Percentiles rank a stretch among this genome's conserved stretches.
phyloP scores from a whole-genome alignment of 1,139 yeast genomes.

The Hemisphaericaspora xylofermentans region DNA sequence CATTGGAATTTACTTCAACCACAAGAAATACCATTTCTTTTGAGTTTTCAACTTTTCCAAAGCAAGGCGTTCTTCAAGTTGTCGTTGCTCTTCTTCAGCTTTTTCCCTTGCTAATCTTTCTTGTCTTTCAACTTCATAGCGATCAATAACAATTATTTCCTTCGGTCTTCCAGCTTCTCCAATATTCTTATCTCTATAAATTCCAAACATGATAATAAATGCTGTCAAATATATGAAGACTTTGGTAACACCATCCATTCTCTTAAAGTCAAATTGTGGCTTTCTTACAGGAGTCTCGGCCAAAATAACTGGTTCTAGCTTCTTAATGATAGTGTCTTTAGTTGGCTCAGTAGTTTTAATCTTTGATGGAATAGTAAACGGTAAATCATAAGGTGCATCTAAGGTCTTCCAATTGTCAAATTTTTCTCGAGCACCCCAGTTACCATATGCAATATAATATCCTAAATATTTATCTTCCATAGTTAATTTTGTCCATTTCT shows the following conservation, averaged over 20 bases:
- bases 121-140: constrained; percentile 32
- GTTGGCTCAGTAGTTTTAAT: constrained; percentile 23
- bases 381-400: constrained; percentile 53
- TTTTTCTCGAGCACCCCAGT: constrained; percentile 64
- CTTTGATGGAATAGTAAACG: constrained; percentile 47
- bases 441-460: constrained; percentile 60
- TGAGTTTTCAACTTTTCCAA: constrained; percentile 6
- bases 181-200: constrained; percentile 49
- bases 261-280: constrained; percentile 49
- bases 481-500: constrained; percentile 51
- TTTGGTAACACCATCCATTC: constrained; percentile 56
- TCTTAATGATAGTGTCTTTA: constrained; percentile 23
- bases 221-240: constrained; percentile 47
- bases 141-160: constrained; percentile 39
- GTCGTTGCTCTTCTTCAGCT: constrained; percentile 14
- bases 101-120: constrained; percentile 16
- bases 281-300: constrained; percentile 44
- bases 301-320: constrained; percentile 45
- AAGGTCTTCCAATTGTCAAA: constrained; percentile 43
- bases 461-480: constrained; percentile 48
- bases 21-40: constrained; percentile 29
- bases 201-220: constrained; percentile 42
- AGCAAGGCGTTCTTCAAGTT: constrained; percentile 10
- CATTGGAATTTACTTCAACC: constrained; percentile 17
- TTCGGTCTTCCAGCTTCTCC: constrained; percentile 51